Conservation (phyloP, 2,329 filamentous ascomycete genomes). For the Colletotrichum gigasporum region DNA sequence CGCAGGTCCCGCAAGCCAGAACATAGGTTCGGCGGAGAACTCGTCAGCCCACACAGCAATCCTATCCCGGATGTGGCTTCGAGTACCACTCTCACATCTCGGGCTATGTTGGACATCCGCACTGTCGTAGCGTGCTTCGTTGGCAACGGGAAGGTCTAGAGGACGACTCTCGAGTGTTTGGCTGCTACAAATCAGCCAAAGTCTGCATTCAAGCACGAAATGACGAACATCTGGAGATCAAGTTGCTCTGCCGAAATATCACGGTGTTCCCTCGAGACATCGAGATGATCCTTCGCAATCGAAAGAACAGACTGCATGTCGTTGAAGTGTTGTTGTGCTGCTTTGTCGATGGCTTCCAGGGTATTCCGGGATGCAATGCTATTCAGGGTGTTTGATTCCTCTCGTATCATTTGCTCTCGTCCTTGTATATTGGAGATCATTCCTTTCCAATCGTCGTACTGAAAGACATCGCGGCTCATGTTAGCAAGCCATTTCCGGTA, state of each 20-base stretch:
- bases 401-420: not conserved
- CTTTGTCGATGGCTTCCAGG: not conserved
- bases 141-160: not conserved
- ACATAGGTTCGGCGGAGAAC: slow-evolving; percentile 30
- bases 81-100: not conserved
- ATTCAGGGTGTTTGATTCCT: not conserved
- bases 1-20: slow-evolving; percentile 50
- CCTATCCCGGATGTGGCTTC: not conserved
- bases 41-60: not conserved
- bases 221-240: not conserved
- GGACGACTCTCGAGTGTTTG: not conserved
- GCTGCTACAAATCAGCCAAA: not conserved
- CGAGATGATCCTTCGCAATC: not conserved
- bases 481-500: slow-evolving; percentile 33
- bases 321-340: not conserved
- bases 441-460: slow-evolving; percentile 33
- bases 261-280: not conserved
- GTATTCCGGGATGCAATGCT: not conserved
- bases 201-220: not conserved
- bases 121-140: not conserved
- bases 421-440: slow-evolving; percentile 20
- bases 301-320: not conserved
- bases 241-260: not conserved
- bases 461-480: slow-evolving; percentile 30
- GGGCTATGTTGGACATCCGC: not conserved